Evolutionary conservation across 1,284 basidiomycete species (phyloP), one percentile per base, ranked within the genome.

Genomic region (Trichosporon ovoides): DNA sequence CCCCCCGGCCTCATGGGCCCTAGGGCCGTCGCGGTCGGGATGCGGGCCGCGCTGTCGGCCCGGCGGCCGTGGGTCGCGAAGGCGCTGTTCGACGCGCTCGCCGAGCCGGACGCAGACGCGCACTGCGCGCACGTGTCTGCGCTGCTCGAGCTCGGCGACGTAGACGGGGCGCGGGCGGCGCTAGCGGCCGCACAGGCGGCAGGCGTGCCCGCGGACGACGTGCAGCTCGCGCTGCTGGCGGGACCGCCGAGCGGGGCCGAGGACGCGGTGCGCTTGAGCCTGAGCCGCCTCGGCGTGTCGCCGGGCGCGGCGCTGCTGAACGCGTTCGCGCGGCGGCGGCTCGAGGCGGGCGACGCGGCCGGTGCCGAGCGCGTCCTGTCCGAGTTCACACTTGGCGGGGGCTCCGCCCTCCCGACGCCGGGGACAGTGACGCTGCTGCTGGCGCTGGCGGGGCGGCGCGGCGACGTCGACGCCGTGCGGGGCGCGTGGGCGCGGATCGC

Each of bases 161-260:
- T 56, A 2, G 53, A 52, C 9, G 37, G 38, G 1, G 61, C 61
- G 11, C 56, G 58, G 19, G 18, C 18, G 5, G 56, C 56, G 1
- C 40, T 60, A 1, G 34, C 46, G 6, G 18, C 3, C 2, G 61
- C 61, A 3, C 46, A 38, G 19, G 38, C 14, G 4, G 50, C 51
- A 1, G 52, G 54, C 5, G 28, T 60, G 18, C 24, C 53, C 14
- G 22, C 46, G 5, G 46, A 35, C 7, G 51, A 38, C 7, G 37
- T 60, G 51, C 71, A 73, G 63, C 35, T 73, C 37, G 65, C 70
- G 11, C 68, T 75, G 22, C 56, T 75, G 28, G 38, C 60, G 12
- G 73, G 72, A 12, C 68, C 72, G 55, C 61, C 67, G 28, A 59
- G 50, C 10, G 55, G 65, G 20, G 46, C 73, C 22, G 72, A 72